These are phyloP conservation scores for Phallus indusiatus DNA, from an alignment of 768 basidiomycete genomes.

Conservation along the genomic window DNA sequence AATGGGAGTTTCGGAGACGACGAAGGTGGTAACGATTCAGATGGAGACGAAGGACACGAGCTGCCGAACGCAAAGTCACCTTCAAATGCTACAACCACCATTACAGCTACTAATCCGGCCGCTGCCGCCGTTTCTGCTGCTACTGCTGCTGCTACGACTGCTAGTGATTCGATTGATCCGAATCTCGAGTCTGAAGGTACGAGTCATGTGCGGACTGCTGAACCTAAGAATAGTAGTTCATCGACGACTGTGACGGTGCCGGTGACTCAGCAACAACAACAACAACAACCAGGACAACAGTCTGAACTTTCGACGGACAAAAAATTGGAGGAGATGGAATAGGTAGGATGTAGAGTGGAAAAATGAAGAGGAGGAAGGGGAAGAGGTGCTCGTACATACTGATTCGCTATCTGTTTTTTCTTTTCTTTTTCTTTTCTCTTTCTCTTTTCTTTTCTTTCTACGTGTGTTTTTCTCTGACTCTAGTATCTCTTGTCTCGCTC, in stretches of 20 bases:
- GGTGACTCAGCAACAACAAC: too few relatives aligned
- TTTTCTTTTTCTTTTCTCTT: background rate
- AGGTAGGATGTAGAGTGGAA: background rate
- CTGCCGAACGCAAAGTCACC: background rate
- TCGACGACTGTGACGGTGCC: background rate
- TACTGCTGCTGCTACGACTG: too few relatives aligned
- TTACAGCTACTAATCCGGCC: too few relatives aligned
- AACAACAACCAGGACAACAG: too few relatives aligned
- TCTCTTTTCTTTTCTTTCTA: background rate
- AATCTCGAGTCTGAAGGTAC: conserved; percentile 5
- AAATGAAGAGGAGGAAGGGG: too few relatives aligned
- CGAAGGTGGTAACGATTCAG: conserved; percentile 1
- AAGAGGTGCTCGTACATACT: too few relatives aligned
- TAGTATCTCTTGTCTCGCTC: too few relatives aligned
- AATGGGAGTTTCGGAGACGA: conserved; percentile 6
- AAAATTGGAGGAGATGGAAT: background rate
- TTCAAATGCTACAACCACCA: background rate
- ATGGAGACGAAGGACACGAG: background rate
- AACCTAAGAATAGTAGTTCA: background rate
- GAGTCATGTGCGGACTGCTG: conserved; percentile 5
- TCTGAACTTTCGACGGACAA: background rate
- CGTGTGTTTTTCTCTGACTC: too few relatives aligned
- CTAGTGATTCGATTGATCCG: conserved; percentile 5
- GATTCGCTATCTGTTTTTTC: background rate
- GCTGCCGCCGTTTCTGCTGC: too few relatives aligned